Base-by-base conservation (phyloP, 176 grass and related monocot genomes). In the Oryza rufipogon region DNA sequence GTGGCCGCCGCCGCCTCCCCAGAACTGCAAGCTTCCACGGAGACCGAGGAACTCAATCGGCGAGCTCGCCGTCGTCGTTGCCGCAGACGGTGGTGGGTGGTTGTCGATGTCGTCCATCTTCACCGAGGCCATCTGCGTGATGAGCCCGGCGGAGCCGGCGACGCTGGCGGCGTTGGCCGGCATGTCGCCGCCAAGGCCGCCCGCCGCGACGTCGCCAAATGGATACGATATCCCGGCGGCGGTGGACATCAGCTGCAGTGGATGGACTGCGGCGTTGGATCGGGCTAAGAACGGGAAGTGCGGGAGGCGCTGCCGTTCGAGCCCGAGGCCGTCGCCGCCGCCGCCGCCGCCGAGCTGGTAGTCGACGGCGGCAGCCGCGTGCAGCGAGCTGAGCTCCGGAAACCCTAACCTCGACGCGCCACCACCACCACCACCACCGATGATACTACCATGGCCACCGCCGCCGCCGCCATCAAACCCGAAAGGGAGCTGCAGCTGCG, bases 51-150 rank as follows among this genome's bases (percentile, higher is more conserved):
- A 78, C 51, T 88, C 77, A 6, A 81, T 58, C 19, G 64, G 66
- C 2, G 64, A 74, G 72, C 80, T 80, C 6, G 26, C 61, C 13
- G 30, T 13, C 38, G 61, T 19, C 19, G 30, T 32, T 32, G 45
- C 13, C 54, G 45, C 17, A 4, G 56, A 47, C 36, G 36, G 36
- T 56, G 22, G 68, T 11, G 67, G 9, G 14, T 42, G 13, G 14
- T 42, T 76, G 30, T 88, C 77, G 73, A 32, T 80, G 30, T 85
- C 77, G 73, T 91, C 73, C 90, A 86, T 78, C 90, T 91, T 91
- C 39, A 85, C 71, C 44, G 85, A 77, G 4, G 82, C 64, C 63
- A 83, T 84, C 63, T 88, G 90, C 2, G 61, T 52, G 61, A 91
- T 54, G 15, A 87, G 44, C 3, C 70, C 25, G 32, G 56, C 36